Evolutionary conservation across 2,329 filamentous ascomycete species (phyloP).

Genomic region (Mollisiaceae sp.): DNA sequence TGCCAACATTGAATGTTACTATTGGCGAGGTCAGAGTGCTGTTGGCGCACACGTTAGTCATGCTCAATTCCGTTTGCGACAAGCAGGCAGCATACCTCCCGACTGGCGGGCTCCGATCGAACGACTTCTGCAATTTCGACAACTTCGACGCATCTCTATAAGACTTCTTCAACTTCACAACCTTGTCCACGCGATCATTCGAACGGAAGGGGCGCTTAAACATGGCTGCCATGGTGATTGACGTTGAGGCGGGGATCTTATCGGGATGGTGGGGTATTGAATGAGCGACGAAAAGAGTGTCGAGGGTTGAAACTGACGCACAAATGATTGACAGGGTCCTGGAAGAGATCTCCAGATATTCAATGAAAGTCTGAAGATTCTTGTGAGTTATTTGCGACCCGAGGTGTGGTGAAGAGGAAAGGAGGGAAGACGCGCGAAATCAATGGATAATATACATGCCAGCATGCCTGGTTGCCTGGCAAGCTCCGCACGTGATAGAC

Average conservation of each 20-base stretch:
- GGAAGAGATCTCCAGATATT: conserved; percentile 44
- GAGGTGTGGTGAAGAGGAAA: conserved; percentile 43
- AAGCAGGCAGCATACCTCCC: conserved; percentile 47
- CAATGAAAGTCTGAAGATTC: conserved; percentile 45
- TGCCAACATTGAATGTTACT: conserved; percentile 83
- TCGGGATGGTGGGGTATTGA: conserved; percentile 37
- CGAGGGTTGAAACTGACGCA: conserved; percentile 41
- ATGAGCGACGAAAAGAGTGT: conserved; percentile 44
- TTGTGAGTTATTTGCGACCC: conserved; percentile 43
- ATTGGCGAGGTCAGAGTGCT: conserved; percentile 66
- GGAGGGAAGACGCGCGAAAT: conserved; percentile 26
- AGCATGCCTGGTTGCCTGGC: conserved; percentile 25
- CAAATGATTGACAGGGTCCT: conserved; percentile 46
- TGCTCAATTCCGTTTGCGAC: conserved; percentile 24
- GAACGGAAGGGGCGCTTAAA: conserved; percentile 91
- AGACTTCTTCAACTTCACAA: conserved; percentile 80
- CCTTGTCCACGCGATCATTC: conserved; percentile 87
- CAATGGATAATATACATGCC: conserved; percentile 19
- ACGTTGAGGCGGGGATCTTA: conserved; percentile 30
- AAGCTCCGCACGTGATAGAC: conserved; percentile 22
- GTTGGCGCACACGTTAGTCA: conserved; percentile 30
- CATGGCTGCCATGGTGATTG: conserved; percentile 61
- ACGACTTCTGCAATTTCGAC: conserved; percentile 84
- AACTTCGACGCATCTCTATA: conserved; percentile 80
- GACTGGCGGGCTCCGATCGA: conserved; percentile 61